These are phyloP conservation scores for Pseudocohnilembus persalinus DNA, from an alignment of 169 alveolate genomes.

Conservation along the genomic window DNA sequence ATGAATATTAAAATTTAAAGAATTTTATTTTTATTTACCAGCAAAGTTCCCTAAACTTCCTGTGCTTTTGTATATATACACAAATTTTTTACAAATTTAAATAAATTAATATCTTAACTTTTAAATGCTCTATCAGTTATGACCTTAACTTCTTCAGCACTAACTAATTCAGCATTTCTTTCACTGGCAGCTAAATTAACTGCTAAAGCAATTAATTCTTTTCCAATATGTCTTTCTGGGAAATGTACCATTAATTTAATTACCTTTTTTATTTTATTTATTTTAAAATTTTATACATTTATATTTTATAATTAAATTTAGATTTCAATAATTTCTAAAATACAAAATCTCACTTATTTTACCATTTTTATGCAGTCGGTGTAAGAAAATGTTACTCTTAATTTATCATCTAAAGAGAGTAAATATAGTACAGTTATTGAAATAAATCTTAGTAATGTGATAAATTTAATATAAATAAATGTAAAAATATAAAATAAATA, in stretches of 20 bases:
- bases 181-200: conserved; percentile 77
- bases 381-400: conserved; percentile 78
- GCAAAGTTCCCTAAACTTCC: conserved; percentile 29
- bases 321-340: not conserved
- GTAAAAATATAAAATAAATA: too few relatives aligned
- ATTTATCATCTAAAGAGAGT: conserved; percentile 79
- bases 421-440: conserved; percentile 75
- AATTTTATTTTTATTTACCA: not conserved
- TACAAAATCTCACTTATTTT: conserved; percentile 25
- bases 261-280: too few relatives aligned
- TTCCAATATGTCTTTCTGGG: conserved; percentile 84
- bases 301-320: not conserved
- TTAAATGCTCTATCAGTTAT: conserved; percentile 78
- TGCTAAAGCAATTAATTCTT: conserved; percentile 82
- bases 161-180: conserved; percentile 80
- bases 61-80: conserved; percentile 57
- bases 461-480: too few relatives aligned
- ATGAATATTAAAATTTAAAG: not conserved
- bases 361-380: conserved; percentile 82
- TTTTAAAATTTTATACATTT: too few relatives aligned
- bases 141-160: conserved; percentile 74
- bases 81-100: conserved; percentile 77
- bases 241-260: conserved; percentile 71
- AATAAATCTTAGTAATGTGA: conserved; percentile 32
- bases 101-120: conserved; percentile 70